A percentile compares a stretch with the other conserved stretches of the same genome.
phyloP scores from a whole-genome alignment of 441 rosid genomes.

The Euphorbia corollata region DNA sequence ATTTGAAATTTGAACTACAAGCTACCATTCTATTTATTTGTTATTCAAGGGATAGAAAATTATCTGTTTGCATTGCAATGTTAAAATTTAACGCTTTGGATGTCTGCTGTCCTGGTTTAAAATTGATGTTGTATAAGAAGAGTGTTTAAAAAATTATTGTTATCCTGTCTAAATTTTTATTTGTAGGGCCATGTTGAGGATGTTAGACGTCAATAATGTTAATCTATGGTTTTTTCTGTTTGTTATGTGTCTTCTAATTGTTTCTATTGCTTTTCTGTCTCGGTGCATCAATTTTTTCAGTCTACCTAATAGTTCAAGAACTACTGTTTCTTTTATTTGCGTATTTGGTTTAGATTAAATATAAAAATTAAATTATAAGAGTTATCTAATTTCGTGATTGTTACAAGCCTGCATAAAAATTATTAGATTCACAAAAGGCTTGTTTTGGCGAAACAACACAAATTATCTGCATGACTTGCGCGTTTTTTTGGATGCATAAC shows the following conservation, averaged over 20 bases:
- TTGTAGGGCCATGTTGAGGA: conserved; percentile 83
- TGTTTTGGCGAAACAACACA: not conserved
- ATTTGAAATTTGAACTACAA: not conserved
- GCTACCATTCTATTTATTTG: not conserved
- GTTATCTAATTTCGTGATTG: too few relatives aligned
- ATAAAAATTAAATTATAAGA: too few relatives aligned
- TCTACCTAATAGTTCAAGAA: too few relatives aligned
- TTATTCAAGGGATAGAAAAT: not conserved
- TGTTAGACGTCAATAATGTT: conserved; percentile 80
- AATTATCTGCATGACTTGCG: not conserved
- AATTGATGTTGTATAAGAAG: not conserved
- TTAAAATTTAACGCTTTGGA: not conserved
- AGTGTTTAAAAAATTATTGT: not conserved
- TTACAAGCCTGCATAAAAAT: too few relatives aligned
- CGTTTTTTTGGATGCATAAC: not conserved
- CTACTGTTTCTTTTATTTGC: too few relatives aligned
- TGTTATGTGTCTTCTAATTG: too few relatives aligned
- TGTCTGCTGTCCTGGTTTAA: not conserved
- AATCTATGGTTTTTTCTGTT: too few relatives aligned
- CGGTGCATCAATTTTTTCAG: too few relatives aligned
- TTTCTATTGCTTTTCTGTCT: too few relatives aligned
- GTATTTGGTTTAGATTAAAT: too few relatives aligned
- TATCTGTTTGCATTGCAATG: conserved; percentile 1
- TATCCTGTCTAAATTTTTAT: conserved; percentile 13
- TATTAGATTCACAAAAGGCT: not conserved